These are phyloP conservation scores for Globisporangium megalacanthum DNA, from an alignment of 352 stramenopile genomes.

Conservation along the genomic window DNA sequence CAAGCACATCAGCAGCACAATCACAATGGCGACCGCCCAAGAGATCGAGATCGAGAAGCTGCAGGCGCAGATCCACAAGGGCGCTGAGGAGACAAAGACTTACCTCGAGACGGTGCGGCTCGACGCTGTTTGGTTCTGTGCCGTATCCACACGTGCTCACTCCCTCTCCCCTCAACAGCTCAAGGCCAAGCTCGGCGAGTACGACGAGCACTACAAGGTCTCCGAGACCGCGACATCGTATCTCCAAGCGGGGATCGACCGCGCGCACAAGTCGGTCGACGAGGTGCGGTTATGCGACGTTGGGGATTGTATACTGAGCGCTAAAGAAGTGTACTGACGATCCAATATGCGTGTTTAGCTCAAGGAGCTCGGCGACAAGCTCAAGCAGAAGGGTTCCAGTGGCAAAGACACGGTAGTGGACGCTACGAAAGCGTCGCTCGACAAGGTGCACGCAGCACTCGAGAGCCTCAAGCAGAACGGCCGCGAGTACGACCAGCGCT, in stretches of 20 bases:
- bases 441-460: slow-evolving; percentile 43
- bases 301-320: no score
- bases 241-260: slow-evolving; percentile 59
- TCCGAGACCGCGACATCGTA: slow-evolving; percentile 63
- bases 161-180: slow-evolving; percentile 14
- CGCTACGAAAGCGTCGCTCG: slow-evolving; percentile 49
- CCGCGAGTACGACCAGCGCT: slow-evolving; percentile 63
- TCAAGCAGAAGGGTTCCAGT: slow-evolving; percentile 50
- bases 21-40: neutral
- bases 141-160: slow-evolving; percentile 8
- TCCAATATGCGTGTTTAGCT: slow-evolving; percentile 14
- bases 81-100: slow-evolving; percentile 69
- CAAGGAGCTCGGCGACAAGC: slow-evolving; percentile 41
- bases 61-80: slow-evolving; percentile 62
- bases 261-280: slow-evolving; percentile 65
- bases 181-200: slow-evolving; percentile 46
- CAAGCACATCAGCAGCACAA: neutral
- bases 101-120: slow-evolving; percentile 45
- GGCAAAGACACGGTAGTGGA: slow-evolving; percentile 43
- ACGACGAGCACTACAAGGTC: slow-evolving; percentile 68
- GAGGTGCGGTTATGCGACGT: slow-evolving; percentile 16
- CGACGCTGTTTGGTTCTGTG: neutral
- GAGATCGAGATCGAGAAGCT: slow-evolving; percentile 29
- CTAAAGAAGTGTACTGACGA: no score
- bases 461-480: slow-evolving; percentile 55